Evolutionary conservation across 2,329 filamentous ascomycete genomes (phyloP).

Genomic region (Gliomastix tumulicola): DNA sequence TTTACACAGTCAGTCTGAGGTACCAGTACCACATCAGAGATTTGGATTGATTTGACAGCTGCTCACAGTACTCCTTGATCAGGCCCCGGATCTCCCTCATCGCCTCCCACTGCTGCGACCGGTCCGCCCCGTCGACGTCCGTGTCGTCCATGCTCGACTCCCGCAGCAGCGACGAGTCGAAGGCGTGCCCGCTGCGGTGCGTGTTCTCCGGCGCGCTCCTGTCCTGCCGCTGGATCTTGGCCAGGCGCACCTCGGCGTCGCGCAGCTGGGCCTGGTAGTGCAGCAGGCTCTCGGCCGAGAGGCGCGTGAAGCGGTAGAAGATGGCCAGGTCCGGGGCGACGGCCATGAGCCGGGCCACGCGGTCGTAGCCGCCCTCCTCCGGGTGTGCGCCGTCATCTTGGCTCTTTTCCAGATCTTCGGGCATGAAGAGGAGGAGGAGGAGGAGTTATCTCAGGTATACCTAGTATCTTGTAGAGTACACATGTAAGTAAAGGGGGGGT

Average conservation of each 20-base stretch:
- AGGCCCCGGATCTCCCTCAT: neutral
- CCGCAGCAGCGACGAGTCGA: neutral
- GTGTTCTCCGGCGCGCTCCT: neutral
- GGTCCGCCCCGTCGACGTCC: neutral
- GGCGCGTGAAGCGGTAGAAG: neutral
- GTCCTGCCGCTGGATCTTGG: neutral
- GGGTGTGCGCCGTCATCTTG: no score
- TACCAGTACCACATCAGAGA: no score
- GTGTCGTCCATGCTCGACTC: neutral
- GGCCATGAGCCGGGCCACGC: neutral
- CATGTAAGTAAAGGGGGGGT: no score
- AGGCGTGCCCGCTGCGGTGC: neutral
- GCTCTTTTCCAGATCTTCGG: no score
- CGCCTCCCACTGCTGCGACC: neutral
- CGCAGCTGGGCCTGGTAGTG: conserved; percentile 1
- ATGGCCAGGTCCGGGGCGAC: neutral
- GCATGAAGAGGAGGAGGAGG: no score
- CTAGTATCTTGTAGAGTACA: no score
- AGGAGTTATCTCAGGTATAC: no score
- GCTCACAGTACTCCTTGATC: conserved; percentile 1
- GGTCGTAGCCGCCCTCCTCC: neutral
- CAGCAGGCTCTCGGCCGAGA: neutral
- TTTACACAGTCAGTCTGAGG: no score
- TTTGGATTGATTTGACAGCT: no score
- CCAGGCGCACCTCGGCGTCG: neutral